These are phyloP conservation scores for Neonectria hederae DNA, from an alignment of 2,329 filamentous ascomycete species.

Conservation along the genomic window DNA sequence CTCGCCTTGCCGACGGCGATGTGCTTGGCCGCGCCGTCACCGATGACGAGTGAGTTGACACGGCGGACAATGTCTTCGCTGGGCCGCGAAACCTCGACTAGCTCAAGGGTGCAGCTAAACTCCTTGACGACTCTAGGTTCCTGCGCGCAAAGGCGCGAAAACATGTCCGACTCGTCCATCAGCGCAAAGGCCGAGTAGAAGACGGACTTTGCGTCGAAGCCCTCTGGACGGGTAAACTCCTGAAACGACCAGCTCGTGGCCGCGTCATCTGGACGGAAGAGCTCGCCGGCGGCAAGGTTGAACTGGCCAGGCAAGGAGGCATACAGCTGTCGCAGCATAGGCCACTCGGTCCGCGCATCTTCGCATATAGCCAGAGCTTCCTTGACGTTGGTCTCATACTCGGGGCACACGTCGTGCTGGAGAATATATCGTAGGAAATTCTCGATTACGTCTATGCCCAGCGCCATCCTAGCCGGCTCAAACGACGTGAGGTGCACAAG, in stretches of 20 bases:
- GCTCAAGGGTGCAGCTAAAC: slow-evolving; percentile 68
- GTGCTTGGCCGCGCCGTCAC: slow-evolving; percentile 45
- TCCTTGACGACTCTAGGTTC: slow-evolving; percentile 51
- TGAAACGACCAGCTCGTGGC: slow-evolving; percentile 44
- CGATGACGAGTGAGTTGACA: slow-evolving; percentile 55
- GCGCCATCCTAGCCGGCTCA: slow-evolving; percentile 62
- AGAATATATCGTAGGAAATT: slow-evolving; percentile 92
- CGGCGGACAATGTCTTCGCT: slow-evolving; percentile 51
- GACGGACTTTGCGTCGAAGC: slow-evolving; percentile 53
- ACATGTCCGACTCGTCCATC: slow-evolving; percentile 46
- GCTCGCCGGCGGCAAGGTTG: slow-evolving; percentile 76
- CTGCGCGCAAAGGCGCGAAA: slow-evolving; percentile 39
- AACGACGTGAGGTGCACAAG: slow-evolving; percentile 67
- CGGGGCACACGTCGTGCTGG: slow-evolving; percentile 85
- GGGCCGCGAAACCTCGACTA: slow-evolving; percentile 62
- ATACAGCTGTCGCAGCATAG: slow-evolving; percentile 62
- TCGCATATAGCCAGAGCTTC: slow-evolving; percentile 74
- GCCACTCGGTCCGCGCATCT: slow-evolving; percentile 72
- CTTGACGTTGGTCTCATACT: slow-evolving; percentile 75
- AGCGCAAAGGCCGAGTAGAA: slow-evolving; percentile 58
- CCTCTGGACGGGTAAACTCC: slow-evolving; percentile 46
- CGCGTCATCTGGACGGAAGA: slow-evolving; percentile 62
- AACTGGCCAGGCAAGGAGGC: slow-evolving; percentile 76
- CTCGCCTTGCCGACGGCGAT: slow-evolving; percentile 56
- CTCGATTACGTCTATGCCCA: slow-evolving; percentile 72